These are phyloP conservation scores for Leersia perrieri DNA, from an alignment of 176 grass and related monocot genomes.

Conservation along the genomic window DNA sequence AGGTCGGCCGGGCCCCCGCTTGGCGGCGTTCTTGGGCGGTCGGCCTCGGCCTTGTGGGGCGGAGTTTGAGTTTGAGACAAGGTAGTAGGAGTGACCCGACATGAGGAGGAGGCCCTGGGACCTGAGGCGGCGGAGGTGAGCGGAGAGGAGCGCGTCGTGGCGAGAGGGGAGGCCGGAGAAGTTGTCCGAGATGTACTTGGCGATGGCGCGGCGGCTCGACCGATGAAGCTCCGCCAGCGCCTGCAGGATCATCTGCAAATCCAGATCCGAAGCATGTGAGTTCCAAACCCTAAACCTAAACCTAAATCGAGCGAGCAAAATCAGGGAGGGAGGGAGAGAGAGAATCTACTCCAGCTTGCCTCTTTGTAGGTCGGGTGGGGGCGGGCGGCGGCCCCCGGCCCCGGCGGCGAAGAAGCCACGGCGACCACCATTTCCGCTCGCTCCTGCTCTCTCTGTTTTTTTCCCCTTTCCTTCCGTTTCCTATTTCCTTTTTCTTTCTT, in stretches of 20 bases:
- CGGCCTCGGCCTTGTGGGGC: conserved; percentile 6
- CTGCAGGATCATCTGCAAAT: conserved; percentile 49
- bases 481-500: not conserved
- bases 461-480: no score
- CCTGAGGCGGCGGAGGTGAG: conserved; percentile 49
- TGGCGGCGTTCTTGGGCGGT: no score
- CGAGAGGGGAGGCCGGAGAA: conserved; percentile 40
- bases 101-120: conserved; percentile 34
- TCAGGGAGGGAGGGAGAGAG: not conserved
- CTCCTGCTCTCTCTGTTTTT: not conserved
- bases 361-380: conserved; percentile 37
- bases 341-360: conserved; percentile 37
- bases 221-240: conserved; percentile 40
- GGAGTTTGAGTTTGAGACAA: not conserved
- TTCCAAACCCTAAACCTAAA: no score
- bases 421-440: conserved; percentile 8
- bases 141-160: conserved; percentile 42
- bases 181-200: conserved; percentile 34
- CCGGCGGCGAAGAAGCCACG: conserved; percentile 18
- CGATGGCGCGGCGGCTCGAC: conserved; percentile 39
- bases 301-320: no score
- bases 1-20: conserved; percentile 24
- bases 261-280: not conserved
- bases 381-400: conserved; percentile 18
- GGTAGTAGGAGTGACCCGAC: conserved; percentile 40